Base-by-base conservation (phyloP, 148 eudicot species). In the Nyssa sinensis region DNA sequence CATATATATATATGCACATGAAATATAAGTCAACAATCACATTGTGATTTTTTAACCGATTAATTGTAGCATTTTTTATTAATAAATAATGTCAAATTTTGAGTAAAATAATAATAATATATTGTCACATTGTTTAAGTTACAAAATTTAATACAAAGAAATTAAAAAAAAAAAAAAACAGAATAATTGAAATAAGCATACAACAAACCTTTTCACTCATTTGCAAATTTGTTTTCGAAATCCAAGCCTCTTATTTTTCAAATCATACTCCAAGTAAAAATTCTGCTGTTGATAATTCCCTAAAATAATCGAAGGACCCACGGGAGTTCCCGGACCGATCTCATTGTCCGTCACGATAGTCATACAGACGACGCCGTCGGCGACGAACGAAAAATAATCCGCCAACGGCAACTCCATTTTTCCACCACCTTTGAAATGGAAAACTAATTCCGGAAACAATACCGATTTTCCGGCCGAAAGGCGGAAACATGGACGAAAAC, bases 231-330 rank as follows among this genome's bases (percentile, higher is more conserved):
- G 89, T 59, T 85, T 83, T 70, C 77, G 65, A 49, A 93, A 84
- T 17, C 98, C 98, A 66, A 91, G 77, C 81, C 84, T 87, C 72
- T 84, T 80, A 7, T 81, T 84, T 24, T 80, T 77, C 85, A 93
- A 85, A 67, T 93, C 98, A 72, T 84, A 93, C 86, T 91, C 96
- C 59, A 93, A 30, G 72, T 82, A 86, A 41, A 89, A 81, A 81
- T 93, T 85, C 64, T 85, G 90, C 76, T 91, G 96, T 74, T 89
- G 96, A 51, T 79, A 85, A 77, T 89, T 93, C 32, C 98, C 98
- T 67, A 93, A 11, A 19, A 90, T 89, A 2, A 93, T 80, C 4
- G 86, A 75, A 27, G 93, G 89, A 44, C 96, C 90, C 1, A n/a
- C 51, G 0, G 61, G 44, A 0, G 10, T 62, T 33, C 72, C 75